These are phyloP conservation scores for Brassica juncea DNA, from an alignment of 345 rosid genomes.

Conservation along the genomic window DNA sequence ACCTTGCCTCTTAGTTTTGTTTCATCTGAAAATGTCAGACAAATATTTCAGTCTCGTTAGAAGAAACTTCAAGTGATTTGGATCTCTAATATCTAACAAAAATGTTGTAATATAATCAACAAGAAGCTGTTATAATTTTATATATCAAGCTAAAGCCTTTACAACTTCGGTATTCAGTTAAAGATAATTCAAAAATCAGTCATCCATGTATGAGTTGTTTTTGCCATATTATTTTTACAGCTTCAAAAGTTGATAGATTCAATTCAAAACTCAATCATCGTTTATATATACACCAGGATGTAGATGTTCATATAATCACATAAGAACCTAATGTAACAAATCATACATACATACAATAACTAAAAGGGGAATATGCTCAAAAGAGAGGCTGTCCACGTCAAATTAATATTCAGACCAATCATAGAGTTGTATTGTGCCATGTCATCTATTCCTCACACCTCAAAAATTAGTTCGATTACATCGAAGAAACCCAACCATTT, in stretches of 20 bases:
- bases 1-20: slow-evolving; percentile 15
- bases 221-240: background rate
- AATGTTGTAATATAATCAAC: slow-evolving; percentile 30
- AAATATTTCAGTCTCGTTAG: background rate
- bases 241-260: background rate
- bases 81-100: slow-evolving; percentile 1
- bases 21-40: slow-evolving; percentile 18
- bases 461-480: no score
- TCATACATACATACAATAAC: no score
- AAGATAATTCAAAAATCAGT: background rate
- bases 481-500: no score
- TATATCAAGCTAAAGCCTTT: background rate
- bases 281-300: background rate
- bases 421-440: no score
- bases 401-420: no score
- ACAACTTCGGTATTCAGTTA: background rate
- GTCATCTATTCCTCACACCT: no score
- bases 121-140: slow-evolving; percentile 11
- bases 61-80: background rate
- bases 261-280: background rate
- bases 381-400: no score
- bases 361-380: no score
- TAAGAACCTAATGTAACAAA: background rate
- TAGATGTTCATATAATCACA: slow-evolving; percentile 1
- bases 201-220: background rate